Conservation (phyloP, 139 green algal genomes). For the Picochlorum sp. region DNA sequence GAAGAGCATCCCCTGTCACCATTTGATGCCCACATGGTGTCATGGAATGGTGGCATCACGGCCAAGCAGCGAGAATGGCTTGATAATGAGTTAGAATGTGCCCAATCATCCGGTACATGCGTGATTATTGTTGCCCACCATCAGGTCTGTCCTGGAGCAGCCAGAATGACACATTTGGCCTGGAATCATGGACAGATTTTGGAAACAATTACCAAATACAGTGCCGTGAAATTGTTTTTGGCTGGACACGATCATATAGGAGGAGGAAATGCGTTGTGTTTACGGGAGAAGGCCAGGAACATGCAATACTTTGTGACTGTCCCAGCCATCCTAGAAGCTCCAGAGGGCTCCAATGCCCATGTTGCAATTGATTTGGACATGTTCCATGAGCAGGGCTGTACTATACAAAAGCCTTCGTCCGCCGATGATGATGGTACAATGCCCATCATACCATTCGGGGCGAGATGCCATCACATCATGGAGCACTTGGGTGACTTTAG, state of each 20-base stretch:
- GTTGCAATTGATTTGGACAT: conserved; percentile 28
- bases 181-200: conserved; percentile 43
- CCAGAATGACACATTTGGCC: conserved; percentile 38
- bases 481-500: too few species aligned
- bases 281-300: background rate
- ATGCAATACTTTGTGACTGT: conserved; percentile 45
- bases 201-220: conserved; percentile 18
- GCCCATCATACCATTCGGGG: too few species aligned
- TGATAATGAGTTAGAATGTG: conserved; percentile 19
- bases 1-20: conserved; percentile 30
- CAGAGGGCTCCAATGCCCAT: conserved; percentile 32
- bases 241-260: conserved; percentile 55
- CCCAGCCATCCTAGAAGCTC: conserved; percentile 49
- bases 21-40: conserved; percentile 35
- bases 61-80: conserved; percentile 33
- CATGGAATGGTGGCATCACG: conserved; percentile 58
- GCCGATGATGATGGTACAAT: too few species aligned
- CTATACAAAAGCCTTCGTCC: too few species aligned
- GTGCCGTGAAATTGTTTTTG: conserved; percentile 28
- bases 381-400: too few species aligned
- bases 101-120: conserved; percentile 20
- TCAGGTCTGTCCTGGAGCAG: conserved; percentile 32
- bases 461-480: too few species aligned
- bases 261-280: conserved; percentile 19
- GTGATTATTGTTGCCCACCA: conserved; percentile 49